phyloP scores from a whole-genome alignment of 768 basidiomycete genomes.

The Agaricus sinodeliciosus region DNA sequence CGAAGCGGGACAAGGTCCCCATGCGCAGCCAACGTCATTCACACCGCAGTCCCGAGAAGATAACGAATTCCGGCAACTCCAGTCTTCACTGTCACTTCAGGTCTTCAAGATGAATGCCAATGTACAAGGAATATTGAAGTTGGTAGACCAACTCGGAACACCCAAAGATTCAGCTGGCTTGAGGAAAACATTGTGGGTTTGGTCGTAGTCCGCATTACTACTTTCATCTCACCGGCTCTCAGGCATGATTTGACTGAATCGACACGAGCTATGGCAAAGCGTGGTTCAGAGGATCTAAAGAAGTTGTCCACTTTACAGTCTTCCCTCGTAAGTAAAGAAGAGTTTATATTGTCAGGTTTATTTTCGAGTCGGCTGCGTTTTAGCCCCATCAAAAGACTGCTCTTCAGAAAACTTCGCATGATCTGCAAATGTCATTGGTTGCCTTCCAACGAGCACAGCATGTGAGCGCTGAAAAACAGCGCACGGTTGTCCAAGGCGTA shows the following conservation, averaged over 20 bases:
- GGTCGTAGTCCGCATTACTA: background rate
- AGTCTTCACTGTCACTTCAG: slow-evolving; percentile 80
- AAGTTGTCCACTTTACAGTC: slow-evolving; percentile 66
- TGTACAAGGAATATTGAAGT: slow-evolving; percentile 88
- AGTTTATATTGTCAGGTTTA: background rate
- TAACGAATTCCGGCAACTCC: slow-evolving; percentile 66
- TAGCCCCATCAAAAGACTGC: slow-evolving; percentile 79
- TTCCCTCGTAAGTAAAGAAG: slow-evolving; percentile 39
- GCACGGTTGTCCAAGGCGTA: slow-evolving; percentile 82
- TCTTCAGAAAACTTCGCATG: slow-evolving; percentile 89
- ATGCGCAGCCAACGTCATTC: slow-evolving; percentile 25
- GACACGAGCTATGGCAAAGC: slow-evolving; percentile 92
- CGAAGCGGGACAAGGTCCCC: slow-evolving; percentile 38
- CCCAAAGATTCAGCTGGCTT: slow-evolving; percentile 71
- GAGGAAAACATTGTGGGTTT: slow-evolving; percentile 79
- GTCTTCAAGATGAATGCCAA: slow-evolving; percentile 99
- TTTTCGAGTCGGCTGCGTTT: background rate
- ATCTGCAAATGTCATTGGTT: slow-evolving; percentile 83
- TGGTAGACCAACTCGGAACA: slow-evolving; percentile 96
- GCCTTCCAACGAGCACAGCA: slow-evolving; percentile 92
- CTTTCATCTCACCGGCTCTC: slow-evolving; percentile 7
- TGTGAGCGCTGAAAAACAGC: slow-evolving; percentile 82
- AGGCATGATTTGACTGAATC: slow-evolving; percentile 94
- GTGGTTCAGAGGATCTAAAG: slow-evolving; percentile 91
- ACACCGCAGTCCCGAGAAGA: slow-evolving; percentile 52